phyloP scores from a whole-genome alignment of 305 asterid genomes.

The Fraxinus xanthoxyloides region DNA sequence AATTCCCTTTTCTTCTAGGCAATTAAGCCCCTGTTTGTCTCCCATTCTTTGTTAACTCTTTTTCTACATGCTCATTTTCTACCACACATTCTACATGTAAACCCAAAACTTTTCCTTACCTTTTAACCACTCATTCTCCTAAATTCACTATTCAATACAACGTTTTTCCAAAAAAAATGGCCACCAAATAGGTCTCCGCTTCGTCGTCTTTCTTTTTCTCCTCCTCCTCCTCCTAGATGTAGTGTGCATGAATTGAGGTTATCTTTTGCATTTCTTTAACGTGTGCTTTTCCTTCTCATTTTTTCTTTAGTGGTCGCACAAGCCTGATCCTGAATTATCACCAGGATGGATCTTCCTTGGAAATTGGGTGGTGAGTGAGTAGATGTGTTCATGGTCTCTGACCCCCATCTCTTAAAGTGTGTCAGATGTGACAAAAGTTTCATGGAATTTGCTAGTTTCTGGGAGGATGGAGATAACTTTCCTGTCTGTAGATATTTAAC shows the following conservation, averaged over 20 bases:
- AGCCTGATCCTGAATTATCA: constrained; percentile 11
- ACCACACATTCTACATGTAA: not conserved
- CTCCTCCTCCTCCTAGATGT: not conserved
- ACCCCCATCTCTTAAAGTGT: constrained; percentile 19
- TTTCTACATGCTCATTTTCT: not conserved
- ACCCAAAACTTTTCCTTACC: not conserved
- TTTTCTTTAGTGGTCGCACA: constrained; percentile 11
- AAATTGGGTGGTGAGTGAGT: constrained; percentile 33
- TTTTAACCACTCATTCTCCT: not conserved
- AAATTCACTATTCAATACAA: not conserved
- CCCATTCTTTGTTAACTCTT: not conserved
- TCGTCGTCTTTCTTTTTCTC: not conserved
- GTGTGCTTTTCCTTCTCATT: not conserved
- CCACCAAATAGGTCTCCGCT: not conserved
- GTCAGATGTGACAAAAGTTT: not conserved
- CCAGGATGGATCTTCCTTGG: constrained; percentile 26
- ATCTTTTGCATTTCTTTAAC: no score
- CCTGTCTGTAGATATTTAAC: constrained; percentile 49
- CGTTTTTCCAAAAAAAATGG: not conserved
- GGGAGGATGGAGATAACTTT: constrained; percentile 28
- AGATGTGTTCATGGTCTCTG: constrained; percentile 23
- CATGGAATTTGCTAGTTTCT: not conserved
- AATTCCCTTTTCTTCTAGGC: not conserved
- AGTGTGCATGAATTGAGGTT: not conserved
- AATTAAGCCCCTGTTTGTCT: not conserved